A percentile compares a stretch with the other conserved stretches of the same genome.
Conservation (phyloP, 2,329 filamentous ascomycete species). For the Colletotrichum incanum region DNA sequence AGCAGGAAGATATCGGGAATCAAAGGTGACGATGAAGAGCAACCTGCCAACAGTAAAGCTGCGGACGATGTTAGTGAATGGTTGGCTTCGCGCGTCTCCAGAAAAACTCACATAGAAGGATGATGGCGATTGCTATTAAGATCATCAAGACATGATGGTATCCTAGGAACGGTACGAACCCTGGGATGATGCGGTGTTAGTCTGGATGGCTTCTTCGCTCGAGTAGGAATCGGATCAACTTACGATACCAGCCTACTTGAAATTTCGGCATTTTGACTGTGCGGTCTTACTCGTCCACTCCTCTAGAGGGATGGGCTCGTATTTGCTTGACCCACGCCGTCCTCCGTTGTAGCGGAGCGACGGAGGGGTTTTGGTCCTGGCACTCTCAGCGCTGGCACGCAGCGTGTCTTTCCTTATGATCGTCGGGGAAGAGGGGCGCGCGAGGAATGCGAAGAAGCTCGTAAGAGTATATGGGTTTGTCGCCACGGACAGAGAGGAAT, state of each 20-base stretch:
- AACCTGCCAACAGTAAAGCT: constrained; percentile 95
- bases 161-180: constrained; percentile 78
- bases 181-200: constrained; percentile 53
- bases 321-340: constrained; percentile 40
- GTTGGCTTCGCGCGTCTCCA: not conserved
- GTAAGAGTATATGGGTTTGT: constrained; percentile 2
- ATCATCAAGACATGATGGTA: constrained; percentile 97
- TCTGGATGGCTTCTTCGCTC: not conserved
- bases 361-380: constrained; percentile 42
- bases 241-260: constrained; percentile 66
- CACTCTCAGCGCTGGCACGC: constrained; percentile 43
- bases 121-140: constrained; percentile 92
- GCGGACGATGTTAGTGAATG: constrained; percentile 29
- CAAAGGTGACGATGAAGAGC: constrained; percentile 94
- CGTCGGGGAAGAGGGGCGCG: constrained; percentile 12
- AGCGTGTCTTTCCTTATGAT: constrained; percentile 35
- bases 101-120: constrained; percentile 85
- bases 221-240: constrained; percentile 48
- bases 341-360: constrained; percentile 44
- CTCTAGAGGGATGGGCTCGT: constrained; percentile 37
- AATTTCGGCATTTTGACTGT: constrained; percentile 54
- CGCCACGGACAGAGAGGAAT: constrained; percentile 5
- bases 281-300: constrained; percentile 27
- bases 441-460: constrained; percentile 20
- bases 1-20: constrained; percentile 98